Percentiles rank a stretch among this genome's conserved stretches.
These are phyloP conservation scores for Rhodamnia rubescens DNA, from an alignment of 345 rosid genomes.

Conservation along the genomic window DNA sequence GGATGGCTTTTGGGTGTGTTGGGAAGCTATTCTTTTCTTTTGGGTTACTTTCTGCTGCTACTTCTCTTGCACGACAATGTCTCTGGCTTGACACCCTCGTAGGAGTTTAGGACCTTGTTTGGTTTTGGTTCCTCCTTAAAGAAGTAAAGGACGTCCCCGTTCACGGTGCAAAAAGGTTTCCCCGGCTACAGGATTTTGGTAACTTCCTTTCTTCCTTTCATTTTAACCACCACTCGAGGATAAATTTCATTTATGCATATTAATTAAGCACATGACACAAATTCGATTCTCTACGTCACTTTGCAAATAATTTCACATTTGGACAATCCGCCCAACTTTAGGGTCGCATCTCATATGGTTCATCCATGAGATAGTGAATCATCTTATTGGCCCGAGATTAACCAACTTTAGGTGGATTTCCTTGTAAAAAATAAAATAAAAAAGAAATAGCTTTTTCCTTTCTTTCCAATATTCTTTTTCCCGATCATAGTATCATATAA, in stretches of 20 bases:
- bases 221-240: not conserved
- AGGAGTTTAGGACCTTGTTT: not conserved
- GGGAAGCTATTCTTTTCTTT: not conserved
- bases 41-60: not conserved
- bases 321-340: not conserved
- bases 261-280: not conserved
- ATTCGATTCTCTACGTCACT: not conserved
- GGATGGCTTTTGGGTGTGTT: not conserved
- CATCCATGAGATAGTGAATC: not conserved
- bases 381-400: not conserved
- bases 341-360: not conserved
- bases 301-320: not conserved
- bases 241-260: not conserved
- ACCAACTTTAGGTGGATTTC: not conserved
- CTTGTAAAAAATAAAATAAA: too few relatives aligned
- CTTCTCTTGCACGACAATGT: not conserved
- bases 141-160: not conserved
- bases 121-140: not conserved
- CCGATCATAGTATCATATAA: not conserved
- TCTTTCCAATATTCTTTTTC: not conserved
- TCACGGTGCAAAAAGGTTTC: not conserved
- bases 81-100: not conserved
- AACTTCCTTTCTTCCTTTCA: not conserved
- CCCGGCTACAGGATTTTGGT: not conserved
- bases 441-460: not conserved